Evolutionary conservation across 805 yeast genomes (phyloP).

Genomic region (Ogataea thermomethanolica): DNA sequence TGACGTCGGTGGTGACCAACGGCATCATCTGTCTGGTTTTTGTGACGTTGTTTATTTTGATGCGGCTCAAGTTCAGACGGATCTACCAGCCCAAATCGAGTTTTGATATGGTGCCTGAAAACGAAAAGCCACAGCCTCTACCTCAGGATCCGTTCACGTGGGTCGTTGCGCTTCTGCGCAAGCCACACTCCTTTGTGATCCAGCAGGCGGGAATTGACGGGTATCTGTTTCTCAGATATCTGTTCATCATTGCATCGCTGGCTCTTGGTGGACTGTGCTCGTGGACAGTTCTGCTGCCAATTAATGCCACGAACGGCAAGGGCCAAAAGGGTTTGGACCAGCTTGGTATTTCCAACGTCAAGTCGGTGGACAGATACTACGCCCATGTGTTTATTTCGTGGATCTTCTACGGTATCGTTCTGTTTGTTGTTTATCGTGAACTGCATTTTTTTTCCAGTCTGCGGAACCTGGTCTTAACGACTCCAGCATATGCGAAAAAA

Average conservation of each 20-base stretch:
- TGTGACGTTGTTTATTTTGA: conserved; percentile 54
- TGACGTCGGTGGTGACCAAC: conserved; percentile 68
- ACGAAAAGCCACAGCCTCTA: conserved; percentile 69
- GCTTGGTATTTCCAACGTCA: conserved; percentile 75
- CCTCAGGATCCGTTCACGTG: conserved; percentile 68
- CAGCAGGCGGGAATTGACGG: conserved; percentile 94
- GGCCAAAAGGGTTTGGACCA: conserved; percentile 67
- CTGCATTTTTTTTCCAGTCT: conserved; percentile 71
- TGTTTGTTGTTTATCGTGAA: conserved; percentile 81
- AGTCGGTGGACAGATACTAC: conserved; percentile 58
- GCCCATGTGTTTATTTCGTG: conserved; percentile 84
- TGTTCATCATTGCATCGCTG: conserved; percentile 51
- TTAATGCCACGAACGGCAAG: conserved; percentile 70
- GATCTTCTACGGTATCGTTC: conserved; percentile 66
- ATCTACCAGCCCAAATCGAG: conserved; percentile 83
- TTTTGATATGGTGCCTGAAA: conserved; percentile 52
- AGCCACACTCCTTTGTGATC: conserved; percentile 71
- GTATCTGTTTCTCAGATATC: conserved; percentile 79
- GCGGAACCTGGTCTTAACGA: conserved; percentile 71
- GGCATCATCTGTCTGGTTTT: conserved; percentile 63
- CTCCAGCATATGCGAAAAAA: conserved; percentile 75
- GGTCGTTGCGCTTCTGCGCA: conserved; percentile 59
- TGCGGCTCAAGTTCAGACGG: conserved; percentile 64
- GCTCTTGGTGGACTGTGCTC: conserved; percentile 55
- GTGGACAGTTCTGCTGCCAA: conserved; percentile 73